Base-by-base conservation (phyloP, 176 grass and related monocot species). In the Oryza punctata region DNA sequence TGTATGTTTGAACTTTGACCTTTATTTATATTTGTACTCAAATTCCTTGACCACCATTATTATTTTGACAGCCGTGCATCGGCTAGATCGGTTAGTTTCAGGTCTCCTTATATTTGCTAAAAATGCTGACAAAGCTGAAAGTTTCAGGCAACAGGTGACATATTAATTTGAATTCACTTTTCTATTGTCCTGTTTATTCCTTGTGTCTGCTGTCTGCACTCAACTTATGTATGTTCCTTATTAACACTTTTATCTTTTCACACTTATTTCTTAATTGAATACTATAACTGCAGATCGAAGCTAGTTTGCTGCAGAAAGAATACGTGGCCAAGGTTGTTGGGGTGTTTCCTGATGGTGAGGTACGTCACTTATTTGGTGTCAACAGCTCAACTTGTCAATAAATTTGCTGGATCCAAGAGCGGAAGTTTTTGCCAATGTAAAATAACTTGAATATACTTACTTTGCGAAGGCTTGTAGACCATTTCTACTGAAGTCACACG, bases 61-160 rank as follows among this genome's bases (percentile, higher is more conserved):
- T 82, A 91, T 98, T 89, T 71, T 74, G 5, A 41, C 75, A 98
- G 96, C 96, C 25, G 89, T 95, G 77, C 96, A 98, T 90, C 88
- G 96, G 47, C 75, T 98, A 93, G 96, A 98, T 65, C 85, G 91
- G 35, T 84, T 98, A 86, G 96, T 98, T 91, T 98, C 96, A 74
- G 96, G 96, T 68, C 96, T 98, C 80, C 92, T 98, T 73, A 98
- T 98, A 76, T 98, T 98, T 77, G 93, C 96, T 67, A 98, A 95
- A 95, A 93, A 76, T 78, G 93, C 89, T 37, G 65, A 91, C 1
- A 91, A 79, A 89, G 96, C 93, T 84, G 96, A 98, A 69, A 76
- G 50, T 72, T 95, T 98, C 80, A 95, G 96, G 77, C 93, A 91
- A 80, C 88, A 98, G 93, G 96, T 98, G 76, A 64, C 79, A 45